Evolutionary conservation across 208 protist species (phyloP).

Genomic region (Acanthamoeba royreba): DNA sequence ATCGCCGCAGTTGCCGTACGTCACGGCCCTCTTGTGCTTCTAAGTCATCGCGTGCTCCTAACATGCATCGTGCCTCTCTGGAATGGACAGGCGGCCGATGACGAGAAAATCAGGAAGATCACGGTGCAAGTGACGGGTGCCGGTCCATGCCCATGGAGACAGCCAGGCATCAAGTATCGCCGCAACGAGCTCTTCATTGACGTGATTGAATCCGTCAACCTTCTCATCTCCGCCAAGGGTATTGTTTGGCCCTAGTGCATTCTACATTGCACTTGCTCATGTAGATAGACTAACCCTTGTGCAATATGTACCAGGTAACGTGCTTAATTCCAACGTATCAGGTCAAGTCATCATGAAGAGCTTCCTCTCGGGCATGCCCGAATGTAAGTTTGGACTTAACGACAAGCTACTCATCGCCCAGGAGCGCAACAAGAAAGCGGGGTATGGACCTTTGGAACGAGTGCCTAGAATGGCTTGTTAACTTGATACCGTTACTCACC

Average conservation of each 20-base stretch:
- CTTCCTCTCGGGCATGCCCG: conserved; percentile 97
- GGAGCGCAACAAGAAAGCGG: neutral
- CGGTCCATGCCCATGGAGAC: conserved; percentile 90
- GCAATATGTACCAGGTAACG: conserved; percentile 69
- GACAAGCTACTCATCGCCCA: conserved; percentile 88
- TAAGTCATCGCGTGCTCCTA: neutral
- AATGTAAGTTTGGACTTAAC: conserved; percentile 96
- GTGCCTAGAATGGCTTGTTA: neutral
- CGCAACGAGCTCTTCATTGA: conserved; percentile 98
- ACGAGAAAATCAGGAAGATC: conserved; percentile 68
- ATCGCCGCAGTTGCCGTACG: neutral
- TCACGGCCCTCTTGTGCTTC: neutral
- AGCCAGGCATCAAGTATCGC: conserved; percentile 90
- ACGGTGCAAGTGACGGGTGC: conserved; percentile 89
- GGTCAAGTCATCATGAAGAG: conserved; percentile 94
- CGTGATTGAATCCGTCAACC: conserved; percentile 95
- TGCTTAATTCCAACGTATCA: conserved; percentile 90
- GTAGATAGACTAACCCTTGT: neutral
- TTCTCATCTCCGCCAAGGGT: conserved; percentile 90
- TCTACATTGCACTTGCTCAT: neutral
- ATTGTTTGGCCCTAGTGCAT: neutral
- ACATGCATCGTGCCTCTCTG: neutral
- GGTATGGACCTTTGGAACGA: neutral
- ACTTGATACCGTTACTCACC: neutral
- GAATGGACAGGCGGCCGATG: neutral